These are phyloP conservation scores for Helicostylum pulchrum DNA, from an alignment of 192 early-diverging fungal species.

Conservation along the genomic window DNA sequence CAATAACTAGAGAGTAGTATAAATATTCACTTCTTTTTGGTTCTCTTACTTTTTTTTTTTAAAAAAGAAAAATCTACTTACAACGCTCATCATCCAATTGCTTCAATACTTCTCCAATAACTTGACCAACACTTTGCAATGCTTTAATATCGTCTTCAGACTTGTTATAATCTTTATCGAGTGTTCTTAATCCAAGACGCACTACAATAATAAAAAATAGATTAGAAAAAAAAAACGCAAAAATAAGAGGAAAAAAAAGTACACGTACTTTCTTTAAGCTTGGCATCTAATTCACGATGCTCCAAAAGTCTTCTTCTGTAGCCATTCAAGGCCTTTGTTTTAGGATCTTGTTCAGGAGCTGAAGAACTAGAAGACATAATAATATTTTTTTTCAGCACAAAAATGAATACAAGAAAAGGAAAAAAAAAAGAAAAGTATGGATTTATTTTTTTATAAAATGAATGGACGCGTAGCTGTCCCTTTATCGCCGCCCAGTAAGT, in stretches of 20 bases:
- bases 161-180: constrained; percentile 93
- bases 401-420: background rate
- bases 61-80: constrained; percentile 38
- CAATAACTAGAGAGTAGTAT: constrained; percentile 69
- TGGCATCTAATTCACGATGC: constrained; percentile 93
- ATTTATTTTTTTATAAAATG: no score
- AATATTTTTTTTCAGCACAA: background rate
- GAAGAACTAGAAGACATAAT: constrained; percentile 35
- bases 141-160: constrained; percentile 98
- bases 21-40: background rate
- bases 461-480: no score
- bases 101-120: constrained; percentile 97
- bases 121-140: constrained; percentile 97
- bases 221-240: constrained; percentile 3
- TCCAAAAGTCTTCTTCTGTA: constrained; percentile 90
- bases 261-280: constrained; percentile 84
- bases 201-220: constrained; percentile 34
- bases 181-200: constrained; percentile 76
- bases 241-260: background rate
- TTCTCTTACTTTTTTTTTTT: background rate
- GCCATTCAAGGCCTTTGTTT: constrained; percentile 74
- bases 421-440: background rate
- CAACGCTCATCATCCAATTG: constrained; percentile 96
- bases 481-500: no score
- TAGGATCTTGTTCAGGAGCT: constrained; percentile 52